Base-by-base conservation (phyloP, 768 basidiomycete genomes). In the Sistotremastrum suecicum region DNA sequence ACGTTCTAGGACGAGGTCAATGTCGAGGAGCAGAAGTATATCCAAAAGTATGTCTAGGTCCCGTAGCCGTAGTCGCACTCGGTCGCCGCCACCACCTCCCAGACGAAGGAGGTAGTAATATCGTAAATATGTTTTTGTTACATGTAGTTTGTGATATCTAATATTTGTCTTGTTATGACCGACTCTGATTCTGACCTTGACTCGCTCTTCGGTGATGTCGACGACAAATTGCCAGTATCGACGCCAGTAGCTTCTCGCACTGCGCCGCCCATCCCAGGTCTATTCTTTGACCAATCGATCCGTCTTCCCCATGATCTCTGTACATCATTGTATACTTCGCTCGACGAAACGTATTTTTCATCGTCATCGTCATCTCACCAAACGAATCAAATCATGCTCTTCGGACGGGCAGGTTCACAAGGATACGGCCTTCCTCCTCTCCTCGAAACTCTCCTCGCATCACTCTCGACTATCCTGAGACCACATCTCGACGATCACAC, bases 351-450 rank as follows among this genome's bases (percentile, higher is more conserved):
- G 6, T 84, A 80, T 58, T 83, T 37, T 36, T 83, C 55, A 55
- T 54, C 7, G 57, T 57, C 7, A 1, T 20, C 20, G 20, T 20
- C 20, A 20, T 20, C 20, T 20, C 63, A 61, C 29, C 51, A 63
- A 38, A 66, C 75, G 41, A 86, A 94, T 56, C 89, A 92, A 60
- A 73, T 83, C 44, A 91, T 92, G 89, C 70, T 94, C 11, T 94
- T 94, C 55, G 78, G 78, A 39, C 72, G 79, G 36, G n/a, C n/a
- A 48, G 47, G 42, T 53, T 52, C 48, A 6, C 42, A 28, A 52
- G 54, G 64, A 4, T 62, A 63, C 34, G 71, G 74, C 29, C 65
- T 88, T 29, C 84, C 85, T 6, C 56, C 63, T 2, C 63, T 76
- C 43, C 63, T 90, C 37, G 51, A 65, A 30, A 53, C 66, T 34